Base-by-base conservation (phyloP, 192 early-diverging fungal genomes). In the Coemansia sp. region DNA sequence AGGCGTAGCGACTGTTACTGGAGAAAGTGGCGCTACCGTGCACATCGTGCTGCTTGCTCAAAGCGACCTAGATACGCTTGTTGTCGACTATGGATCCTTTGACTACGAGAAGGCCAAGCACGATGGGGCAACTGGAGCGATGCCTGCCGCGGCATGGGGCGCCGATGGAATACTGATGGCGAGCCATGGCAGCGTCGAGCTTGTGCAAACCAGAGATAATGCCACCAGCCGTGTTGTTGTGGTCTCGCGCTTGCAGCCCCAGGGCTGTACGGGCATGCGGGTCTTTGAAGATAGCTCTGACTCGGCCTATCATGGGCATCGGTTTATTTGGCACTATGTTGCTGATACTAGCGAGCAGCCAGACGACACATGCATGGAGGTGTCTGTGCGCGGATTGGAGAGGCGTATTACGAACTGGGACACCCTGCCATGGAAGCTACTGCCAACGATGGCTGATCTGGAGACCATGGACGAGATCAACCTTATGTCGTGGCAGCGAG, bases 381-480 rank as follows among this genome's bases (percentile, higher is more conserved):
- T 57, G 3, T 13, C 65, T 4, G 77, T 80, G 0, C 18, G 53
- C 6, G 65, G 56, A 3, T 65, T 82, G 45, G 77, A 81, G 47
- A 55, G 57, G n/a, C 79, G 86, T 18, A 43, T 57, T 21, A 82
- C 79, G 5, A 59, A 75, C 60, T 85, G 72, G 65, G 59, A 68
- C 41, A 53, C 25, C 6, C 61, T 85, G 58, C 64, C 79, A 21
- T 87, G 86, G 86, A 71, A 74, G 59, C 68, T 82, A 3, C 26
- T 82, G 64, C 79, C 79, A 5, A 82, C 79, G 7, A 61, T 68
- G 55, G 64, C 74, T 16, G 79, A 82, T 16, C 68, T 82, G 16
- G 79, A 82, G 58, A 82, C 74, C 11, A 82, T 82, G 79, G 79
- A 82, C 42, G 63, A 82, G 35, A 76, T 82, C 70, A 82, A 82